phyloP scores from a whole-genome alignment of 208 protist species.

The Acanthamoeba polyphaga region DNA sequence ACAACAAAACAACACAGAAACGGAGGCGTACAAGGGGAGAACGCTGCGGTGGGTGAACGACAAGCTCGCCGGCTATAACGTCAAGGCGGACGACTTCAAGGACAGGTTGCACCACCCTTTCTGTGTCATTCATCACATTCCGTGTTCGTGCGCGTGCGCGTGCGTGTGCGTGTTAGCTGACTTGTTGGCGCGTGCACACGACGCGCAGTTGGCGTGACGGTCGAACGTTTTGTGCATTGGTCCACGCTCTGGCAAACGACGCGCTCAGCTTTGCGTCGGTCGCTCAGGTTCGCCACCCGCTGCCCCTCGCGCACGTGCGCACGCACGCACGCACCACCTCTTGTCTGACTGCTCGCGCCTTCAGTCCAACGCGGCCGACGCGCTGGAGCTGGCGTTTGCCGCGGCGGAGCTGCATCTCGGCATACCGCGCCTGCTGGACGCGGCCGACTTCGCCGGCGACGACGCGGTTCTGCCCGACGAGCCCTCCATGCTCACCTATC shows the following conservation, averaged over 20 bases:
- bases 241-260: not conserved
- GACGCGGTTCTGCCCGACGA: not conserved
- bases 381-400: not conserved
- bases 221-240: not conserved
- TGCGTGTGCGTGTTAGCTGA: not conserved
- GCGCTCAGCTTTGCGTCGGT: not conserved
- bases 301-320: no score
- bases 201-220: not conserved
- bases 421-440: slow-evolving; percentile 1
- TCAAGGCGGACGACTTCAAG: not conserved
- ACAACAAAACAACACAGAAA: not conserved
- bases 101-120: not conserved
- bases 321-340: not conserved
- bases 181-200: not conserved
- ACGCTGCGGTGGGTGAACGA: not conserved
- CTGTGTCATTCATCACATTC: not conserved
- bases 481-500: not conserved
- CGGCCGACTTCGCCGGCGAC: not conserved
- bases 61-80: not conserved
- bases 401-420: not conserved
- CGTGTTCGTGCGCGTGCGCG: no score
- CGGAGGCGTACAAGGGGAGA: not conserved
- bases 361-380: not conserved
- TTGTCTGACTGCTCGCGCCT: not conserved
- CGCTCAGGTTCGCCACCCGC: not conserved